These are phyloP conservation scores for Gossypium gossypioides DNA, from an alignment of 441 rosid species.

Conservation along the genomic window DNA sequence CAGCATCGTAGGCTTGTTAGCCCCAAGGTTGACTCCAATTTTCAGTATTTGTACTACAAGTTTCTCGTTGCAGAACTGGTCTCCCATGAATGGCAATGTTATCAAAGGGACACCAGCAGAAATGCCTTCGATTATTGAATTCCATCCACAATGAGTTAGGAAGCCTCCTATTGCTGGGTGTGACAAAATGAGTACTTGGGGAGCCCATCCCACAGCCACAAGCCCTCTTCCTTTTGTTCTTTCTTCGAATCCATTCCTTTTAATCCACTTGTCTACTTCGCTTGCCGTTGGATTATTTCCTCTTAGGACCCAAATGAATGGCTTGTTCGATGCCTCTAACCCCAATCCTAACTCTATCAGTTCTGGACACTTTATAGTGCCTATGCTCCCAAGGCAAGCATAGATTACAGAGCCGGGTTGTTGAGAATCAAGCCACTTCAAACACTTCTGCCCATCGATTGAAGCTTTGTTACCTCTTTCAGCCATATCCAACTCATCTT, in stretches of 20 bases:
- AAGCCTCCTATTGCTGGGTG: slow-evolving; percentile 39
- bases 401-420: slow-evolving; percentile 25
- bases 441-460: slow-evolving; percentile 8
- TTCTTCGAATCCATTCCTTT: slow-evolving; percentile 22
- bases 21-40: slow-evolving; percentile 29
- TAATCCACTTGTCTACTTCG: slow-evolving; percentile 25
- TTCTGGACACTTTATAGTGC: slow-evolving; percentile 17
- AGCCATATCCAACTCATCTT: slow-evolving; percentile 17
- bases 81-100: not conserved
- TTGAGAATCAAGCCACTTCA: slow-evolving; percentile 29
- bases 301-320: slow-evolving; percentile 38
- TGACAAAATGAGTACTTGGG: slow-evolving; percentile 41
- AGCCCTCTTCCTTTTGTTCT: slow-evolving; percentile 32
- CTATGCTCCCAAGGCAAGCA: slow-evolving; percentile 29
- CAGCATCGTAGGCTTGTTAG: slow-evolving; percentile 11
- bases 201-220: slow-evolving; percentile 41
- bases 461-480: slow-evolving; percentile 27
- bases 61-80: slow-evolving; percentile 1
- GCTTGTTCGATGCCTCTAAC: slow-evolving; percentile 28
- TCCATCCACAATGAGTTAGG: slow-evolving; percentile 44
- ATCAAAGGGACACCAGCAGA: not conserved
- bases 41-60: not conserved
- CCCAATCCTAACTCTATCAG: slow-evolving; percentile 31
- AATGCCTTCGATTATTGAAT: not conserved
- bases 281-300: slow-evolving; percentile 19